Base-by-base conservation (phyloP, 345 rosid genomes). In the Physaria fendleri region DNA sequence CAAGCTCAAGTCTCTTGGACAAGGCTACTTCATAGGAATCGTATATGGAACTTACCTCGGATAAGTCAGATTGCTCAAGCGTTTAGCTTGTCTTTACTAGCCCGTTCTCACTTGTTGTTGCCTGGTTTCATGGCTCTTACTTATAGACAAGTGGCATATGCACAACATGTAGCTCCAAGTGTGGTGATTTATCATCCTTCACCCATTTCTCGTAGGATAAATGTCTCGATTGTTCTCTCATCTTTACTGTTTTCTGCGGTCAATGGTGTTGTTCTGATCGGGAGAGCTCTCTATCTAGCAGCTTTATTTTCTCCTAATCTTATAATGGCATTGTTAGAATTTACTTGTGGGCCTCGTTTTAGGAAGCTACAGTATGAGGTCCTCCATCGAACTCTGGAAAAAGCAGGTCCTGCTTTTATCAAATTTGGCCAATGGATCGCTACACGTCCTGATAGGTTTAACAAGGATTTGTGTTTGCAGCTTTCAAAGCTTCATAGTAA, bases 361-460 rank as follows among this genome's bases (percentile, higher is more conserved):
- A 79, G 97, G 64, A 78, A 80, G 24, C 0, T 72, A 21, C 83
- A 85, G 87, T 86, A 82, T 64, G 81, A 72, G 66, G 73, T 90
- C 56, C 84, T 94, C 32, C 97, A 66, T 68, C 79, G 81, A 11
- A 83, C 96, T 6, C 71, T 94, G 61, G 97, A 85, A 56, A 71
- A 3, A 46, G 97, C 97, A 24, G 99, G 99, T 56, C 99, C 99
- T 47, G 99, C 99, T 27, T 90, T 94, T 61, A 94, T 94, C 66
- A 94, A 94, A 67, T 90, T 95, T 87, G 99, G 99, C 16, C 99
- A 94, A 54, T 94, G 99, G 97, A 88, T 96, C 15, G 99, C 99
- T 7, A 94, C 99, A 53, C 64, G 99, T 22, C 97, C 99, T 8
- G 99, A 94, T 72, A 82, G 86, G 63, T 90, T 94, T 65, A 81